These are phyloP conservation scores for Starmerella gropengiesseri DNA, from an alignment of 805 yeast species.

Conservation along the genomic window DNA sequence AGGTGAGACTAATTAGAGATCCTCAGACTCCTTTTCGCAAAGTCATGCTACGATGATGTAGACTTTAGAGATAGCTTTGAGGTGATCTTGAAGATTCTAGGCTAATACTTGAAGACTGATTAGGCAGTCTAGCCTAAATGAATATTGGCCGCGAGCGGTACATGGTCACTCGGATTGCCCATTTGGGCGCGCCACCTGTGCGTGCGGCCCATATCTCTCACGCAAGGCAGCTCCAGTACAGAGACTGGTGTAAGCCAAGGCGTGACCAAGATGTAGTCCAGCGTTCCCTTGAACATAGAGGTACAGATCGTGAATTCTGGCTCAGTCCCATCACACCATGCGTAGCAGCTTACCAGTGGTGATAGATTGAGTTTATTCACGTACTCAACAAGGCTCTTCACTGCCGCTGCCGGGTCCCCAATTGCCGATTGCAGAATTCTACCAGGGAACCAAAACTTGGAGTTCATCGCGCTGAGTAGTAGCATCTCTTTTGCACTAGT, in stretches of 20 bases:
- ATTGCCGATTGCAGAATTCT: too few species aligned
- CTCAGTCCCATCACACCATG: conserved; percentile 47
- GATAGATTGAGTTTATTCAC: neutral
- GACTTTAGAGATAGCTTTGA: too few species aligned
- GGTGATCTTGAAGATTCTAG: too few species aligned
- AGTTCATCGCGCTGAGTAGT: too few species aligned
- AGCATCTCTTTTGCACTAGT: neutral
- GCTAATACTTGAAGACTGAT: too few species aligned
- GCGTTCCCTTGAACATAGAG: conserved; percentile 71
- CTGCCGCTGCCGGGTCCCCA: too few species aligned
- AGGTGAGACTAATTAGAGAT: too few species aligned
- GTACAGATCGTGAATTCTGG: conserved; percentile 93
- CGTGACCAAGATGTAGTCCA: conserved; percentile 69
- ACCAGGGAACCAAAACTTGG: too few species aligned
- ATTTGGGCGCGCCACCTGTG: conserved; percentile 50
- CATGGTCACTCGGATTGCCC: conserved; percentile 83
- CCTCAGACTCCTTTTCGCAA: too few species aligned
- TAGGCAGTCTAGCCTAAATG: too few species aligned
- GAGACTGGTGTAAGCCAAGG: conserved; percentile 38
- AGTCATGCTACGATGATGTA: too few species aligned
- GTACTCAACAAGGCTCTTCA: too few species aligned
- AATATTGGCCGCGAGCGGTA: conserved; percentile 59
- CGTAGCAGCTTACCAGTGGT: conserved; percentile 35
- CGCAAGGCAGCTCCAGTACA: conserved; percentile 58
- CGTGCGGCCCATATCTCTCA: conserved; percentile 63